Base-by-base conservation (phyloP, 345 rosid genomes). In the Orychophragmus violaceus region DNA sequence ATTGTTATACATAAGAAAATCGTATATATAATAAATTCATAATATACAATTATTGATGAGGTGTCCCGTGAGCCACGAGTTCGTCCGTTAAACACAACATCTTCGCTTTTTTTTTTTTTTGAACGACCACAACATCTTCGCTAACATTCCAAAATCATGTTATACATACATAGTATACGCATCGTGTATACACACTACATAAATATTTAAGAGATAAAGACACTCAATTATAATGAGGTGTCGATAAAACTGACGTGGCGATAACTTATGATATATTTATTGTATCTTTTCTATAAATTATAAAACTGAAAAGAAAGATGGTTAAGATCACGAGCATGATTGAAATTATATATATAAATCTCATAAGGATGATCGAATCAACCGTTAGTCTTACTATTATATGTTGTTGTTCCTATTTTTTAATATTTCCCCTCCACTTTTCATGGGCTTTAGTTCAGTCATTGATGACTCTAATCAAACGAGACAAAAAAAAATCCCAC, bases 241-340 rank as follows among this genome's bases (percentile, higher is more conserved):
- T 45, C 63, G 51, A 53, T 72, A 52, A 33, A 67, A 67, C 73
- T 74, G 68, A 60, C 73, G 64, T 67, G 64, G 73, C 73, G 77
- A 74, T 67, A 74, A 74, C 62, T 44, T 67, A 54, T 52, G 41
- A 73, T 59, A 73, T 66, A 41, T 17, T 48, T 4, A 46, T n/a
- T 41, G 45, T 14, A 64, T 19, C 27, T 39, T 65, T 66, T 66
- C 17, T 18, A 29, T 13, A 16, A 8, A 39, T 16, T 51, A 65
- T 72, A 58, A 66, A 73, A 29, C 13, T 29, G 52, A 66, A 50
- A 73, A 73, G 62, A 36, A 35, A 12, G 37, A 59, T 41, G 23
- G 67, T 72, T 72, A 66, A 51, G 54, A 72, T 73, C 61, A 58
- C 71, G 66, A 50, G 65, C 76, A 72, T 59, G 66, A 58, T 55